Base-by-base conservation (phyloP, 768 basidiomycete genomes). In the Tricholoma sp. region DNA sequence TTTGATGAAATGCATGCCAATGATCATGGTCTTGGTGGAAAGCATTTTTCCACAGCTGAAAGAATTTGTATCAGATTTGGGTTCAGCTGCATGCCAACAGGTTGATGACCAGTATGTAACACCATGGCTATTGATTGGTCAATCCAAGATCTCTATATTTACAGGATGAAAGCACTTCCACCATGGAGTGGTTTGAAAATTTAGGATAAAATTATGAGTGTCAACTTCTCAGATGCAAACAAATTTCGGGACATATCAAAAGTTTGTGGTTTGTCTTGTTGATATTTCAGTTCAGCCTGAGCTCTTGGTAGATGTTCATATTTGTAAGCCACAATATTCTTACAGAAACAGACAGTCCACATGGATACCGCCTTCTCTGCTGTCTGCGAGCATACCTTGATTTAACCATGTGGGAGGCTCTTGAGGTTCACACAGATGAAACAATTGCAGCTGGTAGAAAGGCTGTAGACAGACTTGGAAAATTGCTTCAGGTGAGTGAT, bases 1-100 rank as follows among this genome's bases (percentile, higher is more conserved):
- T 76, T 69, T 50, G 75, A 79, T 59, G 63, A 60, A 2, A 65
- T 78, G 32, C 76, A 78, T 57, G 12, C 36, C 6, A 32, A 52
- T 39, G 18, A 36, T 15, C 20, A 52, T 52, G 51, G 36, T 24
- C 24, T 24, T 24, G 24, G 24, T 24, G 24, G 24, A 24, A 24
- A 24, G 24, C 24, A 24, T 24, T 24, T 24, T 24, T 24, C 24
- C 24, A 24, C 24, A 24, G 24, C 24, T 24, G 24, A 24, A 24
- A 24, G 24, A 24, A 24, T 24, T 24, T 24, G 24, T 24, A 24
- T 39, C 37, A 39, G 13, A 39, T 5, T 39, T 39, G 37, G 12
- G 37, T 39, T 12, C 37, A 39, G 37, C 13, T 39, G 12, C 37
- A 39, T 15, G 12, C 37, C 37, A 39, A 15, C 10, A 39, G 37